Base-by-base conservation (phyloP, 1,139 yeast species). In the Kluyveromyces marxianus region DNA sequence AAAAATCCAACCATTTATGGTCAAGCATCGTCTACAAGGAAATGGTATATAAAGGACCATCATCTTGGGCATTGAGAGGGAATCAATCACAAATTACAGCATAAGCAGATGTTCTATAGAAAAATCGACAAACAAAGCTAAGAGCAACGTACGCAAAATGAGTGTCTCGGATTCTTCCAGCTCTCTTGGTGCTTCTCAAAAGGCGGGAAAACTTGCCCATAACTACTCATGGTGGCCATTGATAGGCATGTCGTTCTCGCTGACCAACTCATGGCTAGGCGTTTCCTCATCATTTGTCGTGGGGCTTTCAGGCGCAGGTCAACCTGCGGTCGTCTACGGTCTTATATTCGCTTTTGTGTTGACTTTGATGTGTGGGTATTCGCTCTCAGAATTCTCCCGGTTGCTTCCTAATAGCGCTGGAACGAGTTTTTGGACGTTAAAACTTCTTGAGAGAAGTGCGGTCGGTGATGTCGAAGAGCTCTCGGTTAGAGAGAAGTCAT, bases 351-450 rank as follows among this genome's bases (percentile, higher is more conserved):
- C 79, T 44, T 75, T 81, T 7, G 65, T 63, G 44, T 61, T 75
- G 32, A 69, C 78, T 3, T 57, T 69, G 44, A 68, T 72, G 55
- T 67, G 75, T 41, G 79, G 73, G 7, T 60, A 71, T 44, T 69
- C 78, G 3, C 62, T 75, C 32, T 69, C 78, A 14, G 83, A 78
- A 52, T 64, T 78, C 57, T 70, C 78, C 2, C 69, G 74, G 41
- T 74, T 79, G 35, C 73, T 74, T 56, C 83, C 83, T 1, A 66
- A 66, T 46, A 79, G 82, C 39, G 81, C 82, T 29, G 83, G 83
- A 26, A 81, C 77, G 54, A 76, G 77, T 56, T 78, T 74, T 47
- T 78, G 83, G 83, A 74, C 80, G 2, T 63, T 77, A 54, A 73
- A 74, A 32, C 63, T 78, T 50, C 76, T 81, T 7, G 82, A 79